A percentile compares a stretch with the other conserved stretches of the same genome.
Evolutionary conservation across 345 rosid genomes (phyloP).

Genomic region (Melaleuca alternifolia): DNA sequence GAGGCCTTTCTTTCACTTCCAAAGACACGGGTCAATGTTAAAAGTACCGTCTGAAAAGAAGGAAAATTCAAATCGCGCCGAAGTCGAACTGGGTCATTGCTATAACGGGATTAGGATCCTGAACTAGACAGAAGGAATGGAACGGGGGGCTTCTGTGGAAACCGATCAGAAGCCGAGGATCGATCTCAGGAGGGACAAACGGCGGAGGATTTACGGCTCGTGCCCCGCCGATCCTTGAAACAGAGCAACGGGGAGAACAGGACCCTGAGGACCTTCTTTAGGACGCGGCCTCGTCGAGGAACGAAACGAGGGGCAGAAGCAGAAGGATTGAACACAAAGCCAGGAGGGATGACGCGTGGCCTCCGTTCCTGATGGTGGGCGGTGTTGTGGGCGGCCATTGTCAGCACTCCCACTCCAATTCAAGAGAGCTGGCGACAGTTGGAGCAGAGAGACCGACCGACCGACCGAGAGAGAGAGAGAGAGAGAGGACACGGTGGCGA

Average conservation of each 20-base stretch:
- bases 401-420: not conserved
- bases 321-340: not conserved
- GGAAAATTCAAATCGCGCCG: not conserved
- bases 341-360: not conserved
- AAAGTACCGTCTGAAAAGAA: not conserved
- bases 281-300: slow-evolving; percentile 39
- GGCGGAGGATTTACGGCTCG: not conserved
- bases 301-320: slow-evolving; percentile 12
- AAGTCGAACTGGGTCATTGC: not conserved
- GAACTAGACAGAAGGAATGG: not conserved
- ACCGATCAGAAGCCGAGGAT: not conserved
- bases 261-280: slow-evolving; percentile 14
- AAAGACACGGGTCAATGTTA: not conserved
- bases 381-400: not conserved
- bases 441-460: not conserved
- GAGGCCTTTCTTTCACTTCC: not conserved
- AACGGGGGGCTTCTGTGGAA: not conserved
- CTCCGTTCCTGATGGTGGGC: not conserved
- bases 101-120: not conserved
- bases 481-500: not conserved
- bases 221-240: not conserved
- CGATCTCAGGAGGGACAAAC: not conserved
- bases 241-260: slow-evolving; percentile 11
- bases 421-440: not conserved
- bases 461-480: not conserved